phyloP scores from a whole-genome alignment of 192 early-diverging fungal genomes.

The Gryganskiella cystojenkinii region DNA sequence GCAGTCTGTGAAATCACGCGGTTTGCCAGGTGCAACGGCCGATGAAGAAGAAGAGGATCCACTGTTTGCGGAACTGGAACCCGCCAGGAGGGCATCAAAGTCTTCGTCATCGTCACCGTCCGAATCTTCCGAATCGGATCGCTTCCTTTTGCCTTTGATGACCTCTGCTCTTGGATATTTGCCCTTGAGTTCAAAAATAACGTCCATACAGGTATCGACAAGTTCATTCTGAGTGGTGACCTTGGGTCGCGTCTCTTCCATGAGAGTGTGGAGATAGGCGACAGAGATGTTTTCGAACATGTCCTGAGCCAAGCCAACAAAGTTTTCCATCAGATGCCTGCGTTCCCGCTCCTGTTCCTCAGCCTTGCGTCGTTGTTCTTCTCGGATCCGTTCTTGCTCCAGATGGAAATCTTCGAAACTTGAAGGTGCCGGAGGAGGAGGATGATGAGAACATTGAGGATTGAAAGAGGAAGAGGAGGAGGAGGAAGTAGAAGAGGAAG shows the following conservation, averaged over 20 bases:
- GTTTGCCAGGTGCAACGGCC: too few relatives aligned
- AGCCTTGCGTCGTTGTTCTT: background rate
- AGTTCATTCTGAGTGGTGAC: conserved; percentile 13
- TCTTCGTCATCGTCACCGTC: conserved; percentile 12
- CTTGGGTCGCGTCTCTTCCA: conserved; percentile 17
- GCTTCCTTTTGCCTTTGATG: conserved; percentile 22
- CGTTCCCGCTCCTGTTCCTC: conserved; percentile 14
- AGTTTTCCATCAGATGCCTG: conserved; percentile 12
- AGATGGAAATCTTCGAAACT: conserved; percentile 31
- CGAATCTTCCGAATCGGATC: conserved; percentile 1
- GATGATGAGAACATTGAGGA: too few relatives aligned
- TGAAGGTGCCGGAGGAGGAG: background rate
- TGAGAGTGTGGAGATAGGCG: conserved; percentile 8
- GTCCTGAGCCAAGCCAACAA: conserved; percentile 23
- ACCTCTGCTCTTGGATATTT: conserved; percentile 11
- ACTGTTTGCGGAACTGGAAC: background rate
- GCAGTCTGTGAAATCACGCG: conserved; percentile 27
- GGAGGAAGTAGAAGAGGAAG: too few relatives aligned
- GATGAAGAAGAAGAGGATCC: background rate
- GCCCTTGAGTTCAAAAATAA: conserved; percentile 17
- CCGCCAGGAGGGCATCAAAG: background rate
- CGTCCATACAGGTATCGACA: conserved; percentile 30
- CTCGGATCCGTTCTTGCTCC: conserved; percentile 13
- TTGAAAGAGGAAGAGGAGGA: too few relatives aligned
- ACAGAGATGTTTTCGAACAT: conserved; percentile 41